Evolutionary conservation across 768 basidiomycete genomes (phyloP), one percentile per base, ranked within the genome.

Genomic region (Tylopilus rubrobrunneus): DNA sequence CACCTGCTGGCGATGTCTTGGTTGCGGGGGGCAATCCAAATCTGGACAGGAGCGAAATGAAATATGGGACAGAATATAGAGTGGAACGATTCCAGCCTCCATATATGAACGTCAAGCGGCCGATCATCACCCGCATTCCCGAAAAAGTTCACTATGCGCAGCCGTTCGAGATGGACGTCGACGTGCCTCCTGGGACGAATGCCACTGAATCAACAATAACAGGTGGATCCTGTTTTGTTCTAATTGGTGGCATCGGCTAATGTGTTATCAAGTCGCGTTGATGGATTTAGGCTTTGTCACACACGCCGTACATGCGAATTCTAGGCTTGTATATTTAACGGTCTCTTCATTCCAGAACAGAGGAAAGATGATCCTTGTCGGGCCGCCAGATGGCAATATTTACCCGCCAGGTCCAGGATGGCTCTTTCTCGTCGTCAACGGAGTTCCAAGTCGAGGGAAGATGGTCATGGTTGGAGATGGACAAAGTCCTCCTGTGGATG

Each of bases 201-300:
- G 60, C 52, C 67, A 51, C 40, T 12, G 71, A 69, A 57, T 68
- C 66, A 66, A 71, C 67, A 63, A 74, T 90, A 53, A 76, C 79
- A 71, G 81, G 89, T 77, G 62, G 51, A 67, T 56, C 11, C 39
- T 46, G 10, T n/a, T 45, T 41, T 25, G 15, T 46, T 37, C 25
- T 7, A 39, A 23, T n/a, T 29, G 28, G 19, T 28, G 14, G 29
- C 36, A 45, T 40, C 5, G 5, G 7, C 51, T 60, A 31, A 71
- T 33, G 4, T 50, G 11, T 12, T 34, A 29, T 51, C 6, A 53
- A 90, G 89, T 89, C 23, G 80, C 76, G 2, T 69, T 91, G 33
- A 88, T 92, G 85, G 90, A 92, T 67, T 73, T 90, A 15, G 89
- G 87, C n/a, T 90, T 76, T 63, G 80, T 89, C 44, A 91, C 89